Conservation (phyloP, 371 early-diverging fungal genomes). For the Zychaea mexicana region DNA sequence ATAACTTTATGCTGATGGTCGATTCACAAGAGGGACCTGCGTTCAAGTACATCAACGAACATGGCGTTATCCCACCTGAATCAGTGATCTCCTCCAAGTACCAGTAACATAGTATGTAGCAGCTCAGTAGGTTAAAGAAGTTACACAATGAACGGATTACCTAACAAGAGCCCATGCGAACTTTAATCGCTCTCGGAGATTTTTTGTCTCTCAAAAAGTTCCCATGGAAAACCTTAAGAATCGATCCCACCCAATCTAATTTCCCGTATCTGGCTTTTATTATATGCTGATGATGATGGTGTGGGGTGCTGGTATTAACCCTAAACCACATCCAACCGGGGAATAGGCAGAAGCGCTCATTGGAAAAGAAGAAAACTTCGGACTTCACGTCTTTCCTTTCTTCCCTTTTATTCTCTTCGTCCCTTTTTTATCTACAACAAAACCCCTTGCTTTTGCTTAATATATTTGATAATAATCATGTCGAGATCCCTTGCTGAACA, state of each 20-base stretch:
- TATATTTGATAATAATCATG: slow-evolving; percentile 18
- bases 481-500: slow-evolving; percentile 16
- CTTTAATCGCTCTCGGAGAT: neutral
- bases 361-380: too few species aligned
- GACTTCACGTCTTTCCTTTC: neutral
- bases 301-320: too few species aligned
- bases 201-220: too few species aligned
- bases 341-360: too few species aligned
- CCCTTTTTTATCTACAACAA: too few species aligned
- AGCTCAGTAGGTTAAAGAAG: too few species aligned
- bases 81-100: slow-evolving; percentile 18
- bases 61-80: slow-evolving; percentile 36
- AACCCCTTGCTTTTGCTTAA: neutral
- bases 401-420: neutral
- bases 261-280: neutral
- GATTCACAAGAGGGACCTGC: slow-evolving; percentile 56
- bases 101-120: too few species aligned
- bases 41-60: slow-evolving; percentile 45
- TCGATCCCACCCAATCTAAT: neutral
- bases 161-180: neutral
- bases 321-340: too few species aligned
- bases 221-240: neutral
- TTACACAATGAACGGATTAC: neutral
- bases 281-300: slow-evolving; percentile 4
- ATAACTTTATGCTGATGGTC: slow-evolving; percentile 66